Conservation (phyloP, 352 stramenopile genomes). For the Paralagenidium karlingii region DNA sequence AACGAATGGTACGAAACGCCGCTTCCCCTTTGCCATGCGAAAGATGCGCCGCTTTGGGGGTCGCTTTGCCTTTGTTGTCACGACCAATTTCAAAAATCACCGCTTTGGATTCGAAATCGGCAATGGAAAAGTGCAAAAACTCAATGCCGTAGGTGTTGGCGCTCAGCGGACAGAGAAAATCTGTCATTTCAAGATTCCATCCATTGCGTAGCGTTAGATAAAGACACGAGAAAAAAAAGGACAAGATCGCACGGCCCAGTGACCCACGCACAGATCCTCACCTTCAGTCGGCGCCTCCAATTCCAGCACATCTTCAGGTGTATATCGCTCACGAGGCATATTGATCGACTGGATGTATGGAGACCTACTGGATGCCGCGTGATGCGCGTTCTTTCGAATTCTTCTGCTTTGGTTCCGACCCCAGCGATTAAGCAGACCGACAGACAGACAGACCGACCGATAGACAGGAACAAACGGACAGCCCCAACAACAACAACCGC, state of each 20-base stretch:
- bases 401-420: no score
- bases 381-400: no score
- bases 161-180: constrained; percentile 89
- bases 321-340: constrained; percentile 68
- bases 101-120: constrained; percentile 90
- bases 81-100: constrained; percentile 91
- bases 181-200: constrained; percentile 11
- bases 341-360: neutral
- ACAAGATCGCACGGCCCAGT: neutral
- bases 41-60: constrained; percentile 76
- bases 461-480: no score
- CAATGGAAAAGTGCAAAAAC: constrained; percentile 93
- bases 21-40: constrained; percentile 82
- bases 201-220: constrained; percentile 1
- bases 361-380: no score
- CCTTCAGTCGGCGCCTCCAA: constrained; percentile 62
- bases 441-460: no score
- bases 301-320: constrained; percentile 70
- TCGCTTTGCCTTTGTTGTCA: constrained; percentile 34
- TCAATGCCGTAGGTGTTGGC: constrained; percentile 93
- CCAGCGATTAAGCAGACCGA: no score
- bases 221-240: constrained; percentile 2
- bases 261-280: constrained; percentile 9
- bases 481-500: no score
- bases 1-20: constrained; percentile 88